Evolutionary conservation across 345 rosid species (phyloP).

Genomic region (Rubroshorea leprosula): DNA sequence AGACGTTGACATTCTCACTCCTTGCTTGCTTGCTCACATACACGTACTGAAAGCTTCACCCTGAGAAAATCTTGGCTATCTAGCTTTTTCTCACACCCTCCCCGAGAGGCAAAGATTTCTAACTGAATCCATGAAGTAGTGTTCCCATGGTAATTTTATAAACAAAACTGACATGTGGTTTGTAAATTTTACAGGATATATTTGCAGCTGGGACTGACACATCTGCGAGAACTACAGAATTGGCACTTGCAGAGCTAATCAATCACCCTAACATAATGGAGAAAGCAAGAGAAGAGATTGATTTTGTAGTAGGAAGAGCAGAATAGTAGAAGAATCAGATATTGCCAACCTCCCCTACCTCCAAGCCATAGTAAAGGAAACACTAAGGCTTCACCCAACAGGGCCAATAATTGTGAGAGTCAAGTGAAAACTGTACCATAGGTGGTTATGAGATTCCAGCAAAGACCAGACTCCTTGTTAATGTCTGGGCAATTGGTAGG

Average conservation of each 20-base stretch:
- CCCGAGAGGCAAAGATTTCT: too few relatives aligned
- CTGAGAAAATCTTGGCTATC: background rate
- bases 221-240: slow-evolving; percentile 43
- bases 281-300: slow-evolving; percentile 55
- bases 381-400: slow-evolving; percentile 67
- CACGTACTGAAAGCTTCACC: background rate
- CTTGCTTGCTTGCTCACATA: background rate
- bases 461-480: slow-evolving; percentile 41
- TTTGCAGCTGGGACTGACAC: slow-evolving; percentile 70
- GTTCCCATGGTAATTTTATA: too few relatives aligned
- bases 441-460: slow-evolving; percentile 45
- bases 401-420: slow-evolving; percentile 57
- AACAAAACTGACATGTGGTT: background rate
- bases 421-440: slow-evolving; percentile 31
- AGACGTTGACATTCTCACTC: background rate
- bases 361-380: slow-evolving; percentile 56
- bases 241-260: slow-evolving; percentile 68
- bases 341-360: slow-evolving; percentile 55
- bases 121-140: too few relatives aligned
- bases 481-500: slow-evolving; percentile 50
- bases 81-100: background rate
- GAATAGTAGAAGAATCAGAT: slow-evolving; percentile 58
- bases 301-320: slow-evolving; percentile 27
- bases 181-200: slow-evolving; percentile 35
- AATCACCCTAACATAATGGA: slow-evolving; percentile 40